Base-by-base conservation (phyloP, 1,284 basidiomycete genomes). In the Pyrrhoderma lamaoense region DNA sequence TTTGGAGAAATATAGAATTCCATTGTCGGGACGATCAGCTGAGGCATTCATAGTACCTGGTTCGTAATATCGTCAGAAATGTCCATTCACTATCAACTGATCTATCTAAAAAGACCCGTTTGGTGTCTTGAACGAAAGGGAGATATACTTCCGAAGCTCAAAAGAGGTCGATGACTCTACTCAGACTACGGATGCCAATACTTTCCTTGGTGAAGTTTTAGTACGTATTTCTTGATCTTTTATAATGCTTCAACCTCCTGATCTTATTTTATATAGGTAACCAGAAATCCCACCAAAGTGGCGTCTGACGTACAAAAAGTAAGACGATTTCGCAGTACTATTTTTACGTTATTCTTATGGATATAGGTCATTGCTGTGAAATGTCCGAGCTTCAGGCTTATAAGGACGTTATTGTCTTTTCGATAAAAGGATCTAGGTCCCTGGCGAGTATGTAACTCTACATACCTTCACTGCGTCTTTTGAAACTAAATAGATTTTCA, bases 21-120 rank as follows among this genome's bases (percentile, higher is more conserved):
- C 77, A 0, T 62, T 86, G 1, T 64, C 68, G 27, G 27, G 27
- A 0, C 69, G 77, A 2, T 77, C 72, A 0, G 75, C 74, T 0
- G 70, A 76, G 52, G 78, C 73, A 0, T 84, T 80, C 51, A 74
- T 85, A 25, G 65, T 84, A 0, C 82, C 85, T 45, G 86, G 85
- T 84, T 57, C 48, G 62, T 57, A 37, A 45, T 11, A 5, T 31
- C 27, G 11, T 5, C 27, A 31, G 11, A 5, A 5, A 31, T 5
- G 27, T 31, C 27, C 11, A 31, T 31, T 31, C 5, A 31, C 11
- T 31, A 31, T 31, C n/a, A n/a, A n/a, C n/a, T n/a, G n/a, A n/a
- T n/a, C n/a, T n/a, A 2, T 25, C 40, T 31, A 14, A 50, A 22
- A 19, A 82, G 80, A 83, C 62, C 80, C 80, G 1, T 61, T 68